phyloP scores from a whole-genome alignment of 1,139 yeast species.

The Yamadazyma friedrichii region DNA sequence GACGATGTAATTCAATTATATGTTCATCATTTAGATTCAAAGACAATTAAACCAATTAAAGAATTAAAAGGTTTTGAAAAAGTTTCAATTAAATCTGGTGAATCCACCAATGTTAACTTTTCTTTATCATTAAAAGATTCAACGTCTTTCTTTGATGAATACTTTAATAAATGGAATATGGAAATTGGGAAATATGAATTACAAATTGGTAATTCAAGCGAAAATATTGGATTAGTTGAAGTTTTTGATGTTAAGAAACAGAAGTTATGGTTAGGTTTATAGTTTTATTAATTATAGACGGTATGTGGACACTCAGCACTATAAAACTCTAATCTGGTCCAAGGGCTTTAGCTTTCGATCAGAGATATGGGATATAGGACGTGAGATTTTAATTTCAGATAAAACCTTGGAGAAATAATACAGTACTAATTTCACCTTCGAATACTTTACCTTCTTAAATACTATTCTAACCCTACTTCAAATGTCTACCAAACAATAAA shows the following conservation, averaged over 20 bases:
- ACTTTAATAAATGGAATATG: constrained; percentile 33
- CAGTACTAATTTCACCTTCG: too few species aligned
- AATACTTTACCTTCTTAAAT: too few species aligned
- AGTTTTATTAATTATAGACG: not conserved
- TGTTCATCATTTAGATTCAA: constrained; percentile 34
- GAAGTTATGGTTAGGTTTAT: constrained; percentile 22
- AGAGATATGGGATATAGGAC: too few species aligned
- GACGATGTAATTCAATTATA: constrained; percentile 48
- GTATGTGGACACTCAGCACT: too few species aligned
- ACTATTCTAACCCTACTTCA: too few species aligned
- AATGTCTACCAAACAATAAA: too few species aligned
- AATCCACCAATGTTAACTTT: constrained; percentile 31
- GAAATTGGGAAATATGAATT: constrained; percentile 19
- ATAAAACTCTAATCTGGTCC: too few species aligned
- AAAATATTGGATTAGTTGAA: constrained; percentile 26
- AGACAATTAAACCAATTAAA: constrained; percentile 49
- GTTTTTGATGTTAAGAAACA: constrained; percentile 27
- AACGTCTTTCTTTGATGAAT: constrained; percentile 53
- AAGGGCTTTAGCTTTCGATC: too few species aligned
- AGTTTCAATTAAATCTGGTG: constrained; percentile 39
- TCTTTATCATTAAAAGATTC: constrained; percentile 44
- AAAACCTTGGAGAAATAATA: too few species aligned
- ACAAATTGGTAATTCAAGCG: constrained; percentile 40
- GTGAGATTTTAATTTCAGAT: too few species aligned
- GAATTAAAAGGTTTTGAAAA: constrained; percentile 58